phyloP scores from a whole-genome alignment of 495 filamentous ascomycete genomes.

The Talaromyces adpressus region DNA sequence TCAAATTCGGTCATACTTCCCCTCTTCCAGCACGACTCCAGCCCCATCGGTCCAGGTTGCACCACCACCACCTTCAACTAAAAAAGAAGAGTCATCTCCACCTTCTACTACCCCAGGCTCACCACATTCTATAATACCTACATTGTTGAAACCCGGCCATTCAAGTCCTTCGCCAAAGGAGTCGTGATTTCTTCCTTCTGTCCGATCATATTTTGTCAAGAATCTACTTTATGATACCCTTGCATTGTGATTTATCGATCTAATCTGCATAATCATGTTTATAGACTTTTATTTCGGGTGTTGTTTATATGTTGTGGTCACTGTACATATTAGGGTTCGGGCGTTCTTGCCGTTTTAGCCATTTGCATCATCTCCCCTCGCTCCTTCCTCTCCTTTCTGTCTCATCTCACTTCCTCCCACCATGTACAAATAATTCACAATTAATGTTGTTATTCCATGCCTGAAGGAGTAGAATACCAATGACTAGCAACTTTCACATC shows the following conservation, averaged over 20 bases:
- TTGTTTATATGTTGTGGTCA: background rate
- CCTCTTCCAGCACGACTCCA: conserved; percentile 11
- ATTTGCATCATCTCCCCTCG: conserved; percentile 5
- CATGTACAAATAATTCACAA: background rate
- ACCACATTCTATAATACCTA: background rate
- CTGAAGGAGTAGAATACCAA: background rate
- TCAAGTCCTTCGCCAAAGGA: conserved; percentile 4
- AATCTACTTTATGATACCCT: conserved; percentile 5
- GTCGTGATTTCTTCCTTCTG: background rate
- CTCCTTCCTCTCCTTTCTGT: background rate
- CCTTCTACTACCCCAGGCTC: background rate
- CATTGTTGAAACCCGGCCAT: background rate
- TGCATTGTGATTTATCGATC: background rate
- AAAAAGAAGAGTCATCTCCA: background rate
- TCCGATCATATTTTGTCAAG: background rate
- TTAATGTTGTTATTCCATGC: background rate
- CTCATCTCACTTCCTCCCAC: background rate
- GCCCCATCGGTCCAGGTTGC: conserved; percentile 5
- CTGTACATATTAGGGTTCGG: background rate
- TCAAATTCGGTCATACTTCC: conserved; percentile 26
- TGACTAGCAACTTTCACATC: background rate
- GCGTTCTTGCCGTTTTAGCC: background rate
- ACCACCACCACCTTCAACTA: background rate
- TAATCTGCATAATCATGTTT: background rate
- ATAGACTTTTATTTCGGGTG: background rate